Conservation (phyloP, 805 yeast species). For the Metschnikowia picachoensis region DNA sequence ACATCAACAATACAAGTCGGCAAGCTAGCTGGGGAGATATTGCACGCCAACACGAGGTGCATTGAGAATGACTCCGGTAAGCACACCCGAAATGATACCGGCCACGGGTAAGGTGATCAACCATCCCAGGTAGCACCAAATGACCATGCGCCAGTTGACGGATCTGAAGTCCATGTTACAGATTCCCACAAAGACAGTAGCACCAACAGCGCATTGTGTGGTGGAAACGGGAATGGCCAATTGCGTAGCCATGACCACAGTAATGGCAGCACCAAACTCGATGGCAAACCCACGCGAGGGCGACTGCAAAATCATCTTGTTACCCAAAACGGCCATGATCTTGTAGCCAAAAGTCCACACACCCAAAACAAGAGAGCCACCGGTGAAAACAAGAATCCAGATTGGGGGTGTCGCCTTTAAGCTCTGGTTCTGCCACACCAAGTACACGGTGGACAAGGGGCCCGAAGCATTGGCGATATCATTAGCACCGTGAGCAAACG, state of each 20-base stretch:
- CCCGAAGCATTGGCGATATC: slow-evolving; percentile 79
- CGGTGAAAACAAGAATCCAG: slow-evolving; percentile 70
- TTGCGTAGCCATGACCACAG: slow-evolving; percentile 73
- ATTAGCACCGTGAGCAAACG: slow-evolving; percentile 80
- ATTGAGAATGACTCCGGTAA: slow-evolving; percentile 59
- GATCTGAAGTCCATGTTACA: slow-evolving; percentile 61
- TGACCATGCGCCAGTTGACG: slow-evolving; percentile 75
- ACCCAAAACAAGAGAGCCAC: slow-evolving; percentile 63
- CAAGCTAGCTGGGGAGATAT: slow-evolving; percentile 18
- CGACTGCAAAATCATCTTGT: slow-evolving; percentile 68
- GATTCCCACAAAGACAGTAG: slow-evolving; percentile 70
- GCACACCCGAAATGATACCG: slow-evolving; percentile 64
- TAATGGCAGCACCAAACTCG: slow-evolving; percentile 75
- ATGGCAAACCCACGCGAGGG: slow-evolving; percentile 76
- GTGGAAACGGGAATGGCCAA: slow-evolving; percentile 71
- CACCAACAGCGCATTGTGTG: slow-evolving; percentile 76
- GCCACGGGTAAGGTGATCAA: slow-evolving; percentile 68
- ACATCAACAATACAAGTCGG: not conserved
- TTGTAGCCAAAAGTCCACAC: slow-evolving; percentile 69
- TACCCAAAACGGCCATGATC: slow-evolving; percentile 68
- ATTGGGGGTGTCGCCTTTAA: slow-evolving; percentile 60
- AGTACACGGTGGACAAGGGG: slow-evolving; percentile 63
- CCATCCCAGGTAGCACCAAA: slow-evolving; percentile 73
- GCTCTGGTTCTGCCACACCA: slow-evolving; percentile 53
- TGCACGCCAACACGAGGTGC: slow-evolving; percentile 48